phyloP scores from a whole-genome alignment of 768 basidiomycete species.

The Lenzites betulinus region DNA sequence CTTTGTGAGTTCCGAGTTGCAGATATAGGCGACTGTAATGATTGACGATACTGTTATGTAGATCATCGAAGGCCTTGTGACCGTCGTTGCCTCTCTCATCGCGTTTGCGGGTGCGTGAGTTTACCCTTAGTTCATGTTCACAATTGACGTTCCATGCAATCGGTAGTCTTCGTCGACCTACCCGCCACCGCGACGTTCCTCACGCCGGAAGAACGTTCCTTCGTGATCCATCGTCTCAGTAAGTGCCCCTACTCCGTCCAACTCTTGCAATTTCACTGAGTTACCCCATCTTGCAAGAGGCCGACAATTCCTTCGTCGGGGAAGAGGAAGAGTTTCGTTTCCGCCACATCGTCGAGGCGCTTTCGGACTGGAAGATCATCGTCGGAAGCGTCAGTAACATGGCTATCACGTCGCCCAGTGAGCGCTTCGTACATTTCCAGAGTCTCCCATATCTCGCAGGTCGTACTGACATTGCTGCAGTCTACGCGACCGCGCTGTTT shows the following conservation, averaged over 20 bases:
- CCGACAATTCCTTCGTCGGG: conserved; percentile 52
- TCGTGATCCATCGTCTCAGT: conserved; percentile 59
- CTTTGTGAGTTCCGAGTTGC: conserved; percentile 23
- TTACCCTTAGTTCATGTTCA: background rate
- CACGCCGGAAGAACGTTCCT: conserved; percentile 58
- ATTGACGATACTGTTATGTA: conserved; percentile 19
- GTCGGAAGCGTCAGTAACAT: conserved; percentile 57
- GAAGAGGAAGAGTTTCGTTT: conserved; percentile 61
- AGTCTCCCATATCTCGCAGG: background rate
- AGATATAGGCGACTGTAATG: background rate
- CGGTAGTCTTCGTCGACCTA: conserved; percentile 51
- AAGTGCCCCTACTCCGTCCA: conserved; percentile 11
- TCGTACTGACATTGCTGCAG: conserved; percentile 32
- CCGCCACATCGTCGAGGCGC: conserved; percentile 53
- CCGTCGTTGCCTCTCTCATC: conserved; percentile 55
- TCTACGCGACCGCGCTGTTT: conserved; percentile 70
- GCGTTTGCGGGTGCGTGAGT: conserved; percentile 48
- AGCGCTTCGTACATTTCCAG: conserved; percentile 31
- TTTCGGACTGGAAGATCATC: conserved; percentile 70
- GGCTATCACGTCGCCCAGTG: conserved; percentile 58
- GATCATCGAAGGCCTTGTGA: conserved; percentile 66
- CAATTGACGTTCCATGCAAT: background rate
- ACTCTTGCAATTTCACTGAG: background rate
- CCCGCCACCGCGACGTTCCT: conserved; percentile 59
- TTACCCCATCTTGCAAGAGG: conserved; percentile 38